These are phyloP conservation scores for Erythrophleum ivorense DNA, from an alignment of 331 rosid species.

Conservation along the genomic window DNA sequence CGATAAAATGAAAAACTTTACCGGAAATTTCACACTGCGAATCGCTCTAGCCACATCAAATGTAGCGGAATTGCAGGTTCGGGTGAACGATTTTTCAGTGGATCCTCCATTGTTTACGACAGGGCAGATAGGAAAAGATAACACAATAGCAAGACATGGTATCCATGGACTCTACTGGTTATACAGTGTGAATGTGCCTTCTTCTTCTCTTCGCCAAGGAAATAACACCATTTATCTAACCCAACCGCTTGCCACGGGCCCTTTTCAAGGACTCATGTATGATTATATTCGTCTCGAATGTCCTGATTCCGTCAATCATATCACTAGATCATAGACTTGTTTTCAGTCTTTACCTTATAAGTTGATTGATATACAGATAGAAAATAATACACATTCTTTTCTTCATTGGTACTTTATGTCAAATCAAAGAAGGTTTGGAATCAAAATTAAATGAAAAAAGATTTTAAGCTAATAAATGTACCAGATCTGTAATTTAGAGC, in stretches of 20 bases:
- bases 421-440: no score
- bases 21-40: constrained; percentile 41
- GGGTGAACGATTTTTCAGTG: constrained; percentile 37
- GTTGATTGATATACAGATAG: no score
- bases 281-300: constrained; percentile 70
- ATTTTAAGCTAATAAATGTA: no score
- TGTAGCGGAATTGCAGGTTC: constrained; percentile 52
- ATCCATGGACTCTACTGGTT: constrained; percentile 64
- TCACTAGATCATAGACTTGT: no score
- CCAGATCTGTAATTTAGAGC: no score
- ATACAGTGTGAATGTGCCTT: constrained; percentile 41
- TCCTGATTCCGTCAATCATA: no score
- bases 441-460: no score
- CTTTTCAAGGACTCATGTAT: no score
- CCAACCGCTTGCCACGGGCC: constrained; percentile 36
- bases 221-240: constrained; percentile 55
- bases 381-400: no score
- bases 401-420: no score
- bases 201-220: constrained; percentile 44
- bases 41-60: constrained; percentile 59
- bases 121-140: constrained; percentile 60
- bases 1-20: background rate
- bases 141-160: constrained; percentile 68
- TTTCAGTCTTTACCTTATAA: no score
- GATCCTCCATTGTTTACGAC: constrained; percentile 41